Conservation (phyloP, 495 filamentous ascomycete genomes). For the Penicillium daleae region DNA sequence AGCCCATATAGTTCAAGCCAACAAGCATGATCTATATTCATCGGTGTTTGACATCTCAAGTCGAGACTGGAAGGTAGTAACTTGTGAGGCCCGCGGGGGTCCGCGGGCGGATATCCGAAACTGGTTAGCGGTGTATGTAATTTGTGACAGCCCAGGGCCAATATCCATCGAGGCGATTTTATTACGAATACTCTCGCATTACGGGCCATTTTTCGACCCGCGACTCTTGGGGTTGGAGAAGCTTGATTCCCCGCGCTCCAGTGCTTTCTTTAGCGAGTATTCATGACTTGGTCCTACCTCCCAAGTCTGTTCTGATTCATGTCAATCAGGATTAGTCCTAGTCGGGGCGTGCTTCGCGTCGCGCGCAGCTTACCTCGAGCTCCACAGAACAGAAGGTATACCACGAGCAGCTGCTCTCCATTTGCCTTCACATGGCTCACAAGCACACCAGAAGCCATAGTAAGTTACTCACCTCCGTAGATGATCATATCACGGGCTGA, state of each 20-base stretch:
- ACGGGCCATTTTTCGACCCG: background rate
- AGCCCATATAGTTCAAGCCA: background rate
- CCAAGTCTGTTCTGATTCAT: conserved; percentile 21
- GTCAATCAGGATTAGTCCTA: conserved; percentile 22
- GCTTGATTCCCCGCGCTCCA: background rate
- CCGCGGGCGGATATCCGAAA: background rate
- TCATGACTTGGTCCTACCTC: conserved; percentile 29
- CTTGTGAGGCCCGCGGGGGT: background rate
- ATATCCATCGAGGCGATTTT: background rate
- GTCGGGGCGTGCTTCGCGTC: conserved; percentile 10
- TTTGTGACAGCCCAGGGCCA: background rate
- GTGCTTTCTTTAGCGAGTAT: conserved; percentile 1
- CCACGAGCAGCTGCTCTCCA: conserved; percentile 24
- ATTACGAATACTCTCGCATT: background rate
- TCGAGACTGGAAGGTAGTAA: background rate
- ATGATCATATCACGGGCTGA: background rate
- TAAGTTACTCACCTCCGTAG: conserved; percentile 16
- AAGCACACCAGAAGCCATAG: conserved; percentile 39
- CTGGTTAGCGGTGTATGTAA: background rate
- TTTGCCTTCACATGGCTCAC: conserved; percentile 47
- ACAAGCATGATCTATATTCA: background rate
- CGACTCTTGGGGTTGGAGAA: background rate
- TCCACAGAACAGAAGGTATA: conserved; percentile 23
- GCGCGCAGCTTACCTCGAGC: conserved; percentile 17
- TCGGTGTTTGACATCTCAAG: background rate